These are phyloP conservation scores for Thalassiosira ordinaria DNA, from an alignment of 352 stramenopile species.

Conservation along the genomic window DNA sequence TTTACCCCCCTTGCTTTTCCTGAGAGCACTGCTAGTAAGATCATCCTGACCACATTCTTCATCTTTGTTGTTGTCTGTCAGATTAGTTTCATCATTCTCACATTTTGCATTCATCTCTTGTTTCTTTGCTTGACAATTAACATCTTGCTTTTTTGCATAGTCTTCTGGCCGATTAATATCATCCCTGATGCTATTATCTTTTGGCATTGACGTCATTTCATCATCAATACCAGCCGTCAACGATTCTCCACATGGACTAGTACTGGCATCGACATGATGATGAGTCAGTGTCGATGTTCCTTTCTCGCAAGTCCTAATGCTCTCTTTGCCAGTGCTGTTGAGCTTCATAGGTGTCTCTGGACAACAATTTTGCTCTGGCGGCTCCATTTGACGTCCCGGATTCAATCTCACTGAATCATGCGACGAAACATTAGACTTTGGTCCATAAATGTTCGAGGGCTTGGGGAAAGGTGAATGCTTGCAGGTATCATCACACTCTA, in stretches of 20 bases:
- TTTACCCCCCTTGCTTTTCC: background rate
- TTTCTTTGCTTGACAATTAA: background rate
- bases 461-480: too few species aligned
- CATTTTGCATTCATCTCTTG: background rate
- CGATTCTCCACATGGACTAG: slow-evolving; percentile 13
- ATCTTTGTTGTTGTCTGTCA: background rate
- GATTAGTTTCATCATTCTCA: background rate
- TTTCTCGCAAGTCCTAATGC: slow-evolving; percentile 25
- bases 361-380: slow-evolving; percentile 9
- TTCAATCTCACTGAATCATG: slow-evolving; percentile 1
- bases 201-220: background rate
- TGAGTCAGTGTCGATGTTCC: slow-evolving; percentile 30
- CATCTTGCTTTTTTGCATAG: slow-evolving; percentile 8
- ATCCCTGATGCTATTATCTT: background rate
- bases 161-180: background rate
- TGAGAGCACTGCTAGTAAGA: background rate
- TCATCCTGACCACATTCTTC: background rate
- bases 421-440: slow-evolving; percentile 9
- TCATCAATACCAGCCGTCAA: background rate
- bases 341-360: background rate
- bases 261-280: slow-evolving; percentile 13
- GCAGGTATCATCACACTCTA: too few species aligned
- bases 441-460: too few species aligned
- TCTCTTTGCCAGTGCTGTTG: background rate
- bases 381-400: slow-evolving; percentile 7